Evolutionary conservation across 2,329 filamentous ascomycete genomes (phyloP).

Genomic region (Corinectria fuckeliana): DNA sequence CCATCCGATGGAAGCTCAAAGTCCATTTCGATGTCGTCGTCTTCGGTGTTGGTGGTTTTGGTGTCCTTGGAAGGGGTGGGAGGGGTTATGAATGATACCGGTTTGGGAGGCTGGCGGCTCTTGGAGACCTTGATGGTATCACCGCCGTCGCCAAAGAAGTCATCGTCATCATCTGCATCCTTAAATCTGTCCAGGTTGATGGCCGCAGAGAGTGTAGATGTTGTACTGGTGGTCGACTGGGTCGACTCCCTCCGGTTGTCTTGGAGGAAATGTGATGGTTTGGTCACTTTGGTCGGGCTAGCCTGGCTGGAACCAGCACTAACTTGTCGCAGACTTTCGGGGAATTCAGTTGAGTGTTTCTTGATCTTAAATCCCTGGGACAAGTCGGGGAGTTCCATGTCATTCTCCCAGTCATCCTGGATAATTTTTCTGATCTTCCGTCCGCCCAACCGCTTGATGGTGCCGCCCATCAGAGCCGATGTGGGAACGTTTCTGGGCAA

Average conservation of each 20-base stretch:
- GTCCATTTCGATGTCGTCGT: constrained; percentile 76
- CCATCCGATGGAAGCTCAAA: constrained; percentile 74
- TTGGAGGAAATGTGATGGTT: constrained; percentile 32
- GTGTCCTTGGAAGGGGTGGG: constrained; percentile 59
- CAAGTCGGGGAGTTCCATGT: constrained; percentile 71
- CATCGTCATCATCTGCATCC: constrained; percentile 67
- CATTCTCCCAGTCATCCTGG: constrained; percentile 83
- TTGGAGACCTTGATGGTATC: constrained; percentile 74
- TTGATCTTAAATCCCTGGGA: constrained; percentile 70
- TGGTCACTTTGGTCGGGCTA: constrained; percentile 57
- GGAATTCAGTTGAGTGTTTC: constrained; percentile 65
- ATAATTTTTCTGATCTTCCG: constrained; percentile 75
- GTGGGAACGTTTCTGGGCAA: constrained; percentile 85
- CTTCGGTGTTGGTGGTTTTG: constrained; percentile 50
- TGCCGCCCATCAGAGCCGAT: constrained; percentile 88
- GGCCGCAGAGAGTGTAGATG: constrained; percentile 50
- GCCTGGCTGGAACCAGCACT: constrained; percentile 60
- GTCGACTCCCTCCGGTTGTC: constrained; percentile 41
- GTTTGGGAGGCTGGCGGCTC: constrained; percentile 57
- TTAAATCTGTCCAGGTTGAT: constrained; percentile 69
- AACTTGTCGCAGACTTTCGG: constrained; percentile 72
- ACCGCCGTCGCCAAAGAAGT: constrained; percentile 67
- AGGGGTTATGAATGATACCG: constrained; percentile 60
- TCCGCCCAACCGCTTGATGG: constrained; percentile 87
- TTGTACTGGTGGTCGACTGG: constrained; percentile 44